Percentiles rank a stretch among this genome's conserved stretches.
These are phyloP conservation scores for Aspergillus sp. DNA, from an alignment of 2,329 filamentous ascomycete genomes.

Conservation along the genomic window DNA sequence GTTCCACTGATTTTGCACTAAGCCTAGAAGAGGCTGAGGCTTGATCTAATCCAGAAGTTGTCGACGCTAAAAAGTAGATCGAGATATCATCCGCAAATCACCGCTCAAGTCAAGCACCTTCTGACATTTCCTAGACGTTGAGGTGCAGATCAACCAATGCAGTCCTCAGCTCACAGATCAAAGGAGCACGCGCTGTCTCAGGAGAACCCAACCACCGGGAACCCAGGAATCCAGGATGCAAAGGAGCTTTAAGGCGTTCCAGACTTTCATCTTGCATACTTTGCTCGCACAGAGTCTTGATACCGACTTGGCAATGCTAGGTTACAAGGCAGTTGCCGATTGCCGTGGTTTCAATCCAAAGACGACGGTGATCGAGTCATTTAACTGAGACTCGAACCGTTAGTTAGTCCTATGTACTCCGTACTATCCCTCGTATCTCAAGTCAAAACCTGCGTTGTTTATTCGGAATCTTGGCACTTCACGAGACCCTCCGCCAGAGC, in stretches of 20 bases:
- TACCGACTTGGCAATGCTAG: neutral
- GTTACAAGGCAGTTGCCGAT: neutral
- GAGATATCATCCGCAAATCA: slow-evolving; percentile 20
- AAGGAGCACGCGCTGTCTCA: slow-evolving; percentile 22
- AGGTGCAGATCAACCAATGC: slow-evolving; percentile 8
- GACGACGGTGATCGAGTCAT: neutral
- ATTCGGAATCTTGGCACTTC: neutral
- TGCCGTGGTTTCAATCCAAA: neutral
- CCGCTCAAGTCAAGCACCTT: slow-evolving; percentile 2
- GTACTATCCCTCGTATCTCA: neutral
- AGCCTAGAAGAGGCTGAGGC: slow-evolving; percentile 11
- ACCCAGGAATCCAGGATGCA: slow-evolving; percentile 1
- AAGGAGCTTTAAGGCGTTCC: slow-evolving; percentile 5
- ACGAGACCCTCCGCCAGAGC: neutral
- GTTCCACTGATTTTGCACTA: slow-evolving; percentile 8
- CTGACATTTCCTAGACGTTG: slow-evolving; percentile 13
- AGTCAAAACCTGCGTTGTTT: neutral
- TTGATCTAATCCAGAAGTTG: slow-evolving; percentile 15
- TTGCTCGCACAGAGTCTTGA: neutral
- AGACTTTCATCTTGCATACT: slow-evolving; percentile 2
- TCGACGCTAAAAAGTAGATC: slow-evolving; percentile 21
- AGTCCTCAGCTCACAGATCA: slow-evolving; percentile 3
- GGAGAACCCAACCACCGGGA: neutral
- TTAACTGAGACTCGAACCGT: neutral
- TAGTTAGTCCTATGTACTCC: neutral